Percentiles rank a stretch among this genome's conserved stretches.
phyloP scores from a whole-genome alignment of 176 grass and related monocot genomes.

The Carex cristatella region DNA sequence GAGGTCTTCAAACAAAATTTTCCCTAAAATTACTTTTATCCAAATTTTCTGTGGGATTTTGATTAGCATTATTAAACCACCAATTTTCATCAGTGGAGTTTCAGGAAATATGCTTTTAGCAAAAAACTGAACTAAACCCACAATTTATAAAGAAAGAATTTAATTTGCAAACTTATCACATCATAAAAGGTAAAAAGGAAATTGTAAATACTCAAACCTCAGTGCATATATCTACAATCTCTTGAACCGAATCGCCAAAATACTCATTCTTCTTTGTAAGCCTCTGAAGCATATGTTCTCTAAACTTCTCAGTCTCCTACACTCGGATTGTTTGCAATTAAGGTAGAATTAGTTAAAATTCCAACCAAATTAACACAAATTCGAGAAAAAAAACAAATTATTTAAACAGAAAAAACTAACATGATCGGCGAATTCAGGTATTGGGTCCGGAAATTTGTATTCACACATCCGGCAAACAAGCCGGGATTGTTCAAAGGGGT shows the following conservation, averaged over 20 bases:
- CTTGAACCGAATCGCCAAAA: constrained; percentile 64
- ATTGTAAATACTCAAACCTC: constrained; percentile 34
- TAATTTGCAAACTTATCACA: not conserved
- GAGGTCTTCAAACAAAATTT: not conserved
- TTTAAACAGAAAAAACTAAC: constrained; percentile 5
- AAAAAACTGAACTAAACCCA: not conserved
- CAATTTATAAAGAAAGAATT: not conserved
- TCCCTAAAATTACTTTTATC: not conserved
- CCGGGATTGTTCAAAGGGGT: constrained; percentile 7
- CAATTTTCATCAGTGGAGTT: not conserved
- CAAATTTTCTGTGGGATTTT: not conserved
- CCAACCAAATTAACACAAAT: not conserved
- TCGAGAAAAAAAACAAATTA: not conserved
- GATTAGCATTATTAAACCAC: not conserved
- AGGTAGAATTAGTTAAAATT: not conserved
- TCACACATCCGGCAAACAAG: constrained; percentile 40
- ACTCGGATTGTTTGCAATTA: not conserved
- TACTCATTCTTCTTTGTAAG: constrained; percentile 68
- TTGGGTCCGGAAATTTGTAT: constrained; percentile 87
- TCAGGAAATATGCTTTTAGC: not conserved
- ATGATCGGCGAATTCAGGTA: constrained; percentile 67
- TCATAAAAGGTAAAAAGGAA: not conserved
- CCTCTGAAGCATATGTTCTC: constrained; percentile 66
- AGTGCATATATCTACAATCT: constrained; percentile 83
- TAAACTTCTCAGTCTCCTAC: constrained; percentile 80